Conservation (phyloP, 345 rosid genomes). For the Salix arbutifolia region DNA sequence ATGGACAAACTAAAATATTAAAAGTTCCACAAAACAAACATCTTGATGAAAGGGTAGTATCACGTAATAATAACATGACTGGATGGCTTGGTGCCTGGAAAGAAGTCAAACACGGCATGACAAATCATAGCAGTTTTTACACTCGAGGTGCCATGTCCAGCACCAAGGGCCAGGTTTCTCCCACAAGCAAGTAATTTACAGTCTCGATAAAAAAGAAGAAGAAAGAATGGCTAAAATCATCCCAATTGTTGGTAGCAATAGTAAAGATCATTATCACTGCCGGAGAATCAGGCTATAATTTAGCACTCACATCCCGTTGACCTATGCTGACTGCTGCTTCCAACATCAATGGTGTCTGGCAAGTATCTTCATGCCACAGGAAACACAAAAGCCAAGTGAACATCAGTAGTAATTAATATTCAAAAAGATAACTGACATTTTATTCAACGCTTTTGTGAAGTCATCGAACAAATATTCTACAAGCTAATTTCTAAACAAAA, state of each 20-base stretch:
- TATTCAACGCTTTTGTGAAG: not conserved
- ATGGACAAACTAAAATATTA: not conserved
- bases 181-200: conserved; percentile 39
- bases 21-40: not conserved
- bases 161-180: conserved; percentile 16
- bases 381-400: not conserved
- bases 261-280: conserved; percentile 13
- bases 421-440: not conserved
- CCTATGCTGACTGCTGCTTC: conserved; percentile 50
- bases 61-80: not conserved
- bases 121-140: conserved; percentile 11
- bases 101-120: conserved; percentile 15
- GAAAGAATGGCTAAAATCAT: conserved; percentile 9
- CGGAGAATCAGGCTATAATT: conserved; percentile 9
- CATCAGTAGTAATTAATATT: conserved; percentile 10
- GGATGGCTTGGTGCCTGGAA: not conserved
- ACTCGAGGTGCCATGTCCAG: conserved; percentile 5
- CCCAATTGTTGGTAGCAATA: conserved; percentile 17
- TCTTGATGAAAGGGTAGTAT: not conserved
- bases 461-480: not conserved
- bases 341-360: conserved; percentile 74
- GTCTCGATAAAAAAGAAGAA: conserved; percentile 19
- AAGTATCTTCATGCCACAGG: conserved; percentile 41
- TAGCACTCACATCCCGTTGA: conserved; percentile 61
- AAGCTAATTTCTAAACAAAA: not conserved